Evolutionary conservation across 345 rosid species (phyloP).

Genomic region (Syzygium jambos): DNA sequence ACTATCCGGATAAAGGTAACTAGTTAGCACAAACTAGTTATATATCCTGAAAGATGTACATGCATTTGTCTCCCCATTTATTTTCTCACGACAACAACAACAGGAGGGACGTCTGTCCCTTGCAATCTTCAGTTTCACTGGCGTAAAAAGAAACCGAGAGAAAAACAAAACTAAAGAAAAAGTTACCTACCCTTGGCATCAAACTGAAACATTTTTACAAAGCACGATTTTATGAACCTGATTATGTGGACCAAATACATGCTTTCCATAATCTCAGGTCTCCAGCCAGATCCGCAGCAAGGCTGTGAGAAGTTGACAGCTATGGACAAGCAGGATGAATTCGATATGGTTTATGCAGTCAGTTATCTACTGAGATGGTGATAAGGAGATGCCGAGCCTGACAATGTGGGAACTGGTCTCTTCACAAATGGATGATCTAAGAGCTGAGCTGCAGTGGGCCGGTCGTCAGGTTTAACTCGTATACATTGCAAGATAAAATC

Average conservation of each 20-base stretch:
- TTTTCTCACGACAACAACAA: too few species aligned
- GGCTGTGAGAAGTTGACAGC: background rate
- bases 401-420: slow-evolving; percentile 27
- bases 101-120: background rate
- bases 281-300: background rate
- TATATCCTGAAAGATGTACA: background rate
- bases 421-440: slow-evolving; percentile 67
- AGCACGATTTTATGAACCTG: background rate
- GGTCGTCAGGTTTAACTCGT: slow-evolving; percentile 46
- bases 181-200: background rate
- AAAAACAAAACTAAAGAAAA: too few species aligned
- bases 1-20: background rate
- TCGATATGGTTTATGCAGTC: background rate
- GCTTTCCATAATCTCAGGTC: background rate
- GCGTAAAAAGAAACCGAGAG: too few species aligned
- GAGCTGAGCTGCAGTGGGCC: slow-evolving; percentile 67
- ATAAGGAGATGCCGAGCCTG: slow-evolving; percentile 43
- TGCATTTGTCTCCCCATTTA: background rate
- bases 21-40: background rate
- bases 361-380: slow-evolving; percentile 12
- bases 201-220: background rate
- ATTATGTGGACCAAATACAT: background rate
- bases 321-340: background rate
- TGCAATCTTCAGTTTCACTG: background rate
- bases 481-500: slow-evolving; percentile 61